Evolutionary conservation across 257 asterid species (phyloP).

Genomic region (Nicotiana tomentosiformis): DNA sequence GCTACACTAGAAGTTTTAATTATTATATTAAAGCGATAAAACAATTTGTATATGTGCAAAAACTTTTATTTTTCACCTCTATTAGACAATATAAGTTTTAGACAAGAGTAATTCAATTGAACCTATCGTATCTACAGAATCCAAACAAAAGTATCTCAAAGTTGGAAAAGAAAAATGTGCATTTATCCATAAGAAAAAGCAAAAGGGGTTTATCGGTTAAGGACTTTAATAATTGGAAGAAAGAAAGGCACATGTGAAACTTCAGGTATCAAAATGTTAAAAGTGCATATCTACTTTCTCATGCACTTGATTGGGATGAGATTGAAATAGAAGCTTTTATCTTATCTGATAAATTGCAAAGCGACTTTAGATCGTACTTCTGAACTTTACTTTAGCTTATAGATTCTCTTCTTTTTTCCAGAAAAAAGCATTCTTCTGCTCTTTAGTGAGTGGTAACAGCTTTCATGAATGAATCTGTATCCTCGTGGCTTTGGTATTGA

Average conservation of each 20-base stretch:
- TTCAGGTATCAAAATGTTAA: neutral
- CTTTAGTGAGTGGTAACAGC: neutral
- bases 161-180: neutral
- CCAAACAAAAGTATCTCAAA: neutral
- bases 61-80: too few relatives aligned
- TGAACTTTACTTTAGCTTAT: slow-evolving; percentile 1
- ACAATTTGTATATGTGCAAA: too few relatives aligned
- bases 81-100: too few relatives aligned
- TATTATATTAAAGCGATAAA: too few relatives aligned
- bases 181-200: neutral
- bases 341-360: neutral
- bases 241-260: neutral
- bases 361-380: neutral
- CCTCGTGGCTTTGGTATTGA: neutral
- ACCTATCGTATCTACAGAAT: too few relatives aligned
- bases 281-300: neutral
- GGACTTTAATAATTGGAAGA: neutral
- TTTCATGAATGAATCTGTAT: neutral
- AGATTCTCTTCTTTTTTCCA: slow-evolving; percentile 1
- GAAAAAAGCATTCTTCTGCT: slow-evolving; percentile 2
- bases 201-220: neutral
- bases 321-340: slow-evolving; percentile 3
- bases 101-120: too few relatives aligned
- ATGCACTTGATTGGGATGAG: neutral
- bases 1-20: too few relatives aligned